Evolutionary conservation across 495 filamentous ascomycete species (phyloP).

Genomic region (Mytilinidion resinicola): DNA sequence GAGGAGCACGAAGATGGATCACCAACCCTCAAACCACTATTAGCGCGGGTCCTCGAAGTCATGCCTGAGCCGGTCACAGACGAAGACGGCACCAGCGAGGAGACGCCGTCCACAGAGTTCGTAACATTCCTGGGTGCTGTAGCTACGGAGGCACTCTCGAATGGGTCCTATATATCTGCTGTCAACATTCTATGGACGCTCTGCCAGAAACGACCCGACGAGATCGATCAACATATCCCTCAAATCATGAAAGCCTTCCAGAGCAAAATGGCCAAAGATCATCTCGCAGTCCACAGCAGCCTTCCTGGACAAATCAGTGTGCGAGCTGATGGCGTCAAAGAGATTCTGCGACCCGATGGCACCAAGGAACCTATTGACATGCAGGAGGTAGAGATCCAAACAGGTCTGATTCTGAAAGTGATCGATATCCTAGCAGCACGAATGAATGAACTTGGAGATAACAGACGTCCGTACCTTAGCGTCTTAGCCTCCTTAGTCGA

Average conservation of each 20-base stretch:
- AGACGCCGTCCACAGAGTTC: constrained; percentile 66
- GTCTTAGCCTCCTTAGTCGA: constrained; percentile 92
- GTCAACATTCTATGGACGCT: constrained; percentile 90
- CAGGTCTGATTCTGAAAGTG: constrained; percentile 82
- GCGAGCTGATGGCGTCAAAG: constrained; percentile 5
- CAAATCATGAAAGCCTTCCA: constrained; percentile 90
- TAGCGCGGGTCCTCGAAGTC: constrained; percentile 81
- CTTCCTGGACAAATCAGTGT: constrained; percentile 8
- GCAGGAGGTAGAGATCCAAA: constrained; percentile 77
- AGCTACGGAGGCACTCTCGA: constrained; percentile 74
- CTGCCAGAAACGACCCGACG: constrained; percentile 70
- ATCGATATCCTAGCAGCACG: constrained; percentile 85
- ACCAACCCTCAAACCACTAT: constrained; percentile 56
- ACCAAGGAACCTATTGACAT: constrained; percentile 55
- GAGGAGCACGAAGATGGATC: constrained; percentile 60
- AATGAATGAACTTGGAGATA: constrained; percentile 90
- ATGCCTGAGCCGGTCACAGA: constrained; percentile 82
- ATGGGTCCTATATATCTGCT: constrained; percentile 71
- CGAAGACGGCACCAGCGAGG: constrained; percentile 69
- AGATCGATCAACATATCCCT: constrained; percentile 82
- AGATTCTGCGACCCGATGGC: constrained; percentile 26
- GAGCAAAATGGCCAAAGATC: constrained; percentile 86
- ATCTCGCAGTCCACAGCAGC: constrained; percentile 54
- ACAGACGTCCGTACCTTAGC: constrained; percentile 85
- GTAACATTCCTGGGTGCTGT: constrained; percentile 72